phyloP scores from a whole-genome alignment of 345 rosid genomes.

The Gossypium sturtianum region DNA sequence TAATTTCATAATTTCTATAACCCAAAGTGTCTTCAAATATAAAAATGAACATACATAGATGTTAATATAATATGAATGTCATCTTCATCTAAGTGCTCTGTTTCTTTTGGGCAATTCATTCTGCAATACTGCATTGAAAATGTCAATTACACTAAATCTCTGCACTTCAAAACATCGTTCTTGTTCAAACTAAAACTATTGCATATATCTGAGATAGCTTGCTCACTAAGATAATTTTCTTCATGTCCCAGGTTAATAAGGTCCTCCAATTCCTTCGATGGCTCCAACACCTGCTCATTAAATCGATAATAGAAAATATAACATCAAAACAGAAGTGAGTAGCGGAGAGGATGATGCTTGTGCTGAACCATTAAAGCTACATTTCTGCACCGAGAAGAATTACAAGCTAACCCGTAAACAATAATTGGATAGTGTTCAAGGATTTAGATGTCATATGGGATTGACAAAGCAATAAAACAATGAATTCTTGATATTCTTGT shows the following conservation, averaged over 20 bases:
- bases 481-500: background rate
- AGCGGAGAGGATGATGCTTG: background rate
- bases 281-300: constrained; percentile 48
- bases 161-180: constrained; percentile 59
- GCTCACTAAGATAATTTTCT: constrained; percentile 42
- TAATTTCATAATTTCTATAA: no score
- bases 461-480: background rate
- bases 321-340: background rate
- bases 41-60: no score
- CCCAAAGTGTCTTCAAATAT: no score
- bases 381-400: background rate
- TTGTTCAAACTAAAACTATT: constrained; percentile 43
- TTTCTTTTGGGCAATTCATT: no score
- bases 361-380: background rate
- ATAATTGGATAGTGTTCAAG: background rate
- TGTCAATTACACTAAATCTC: constrained; percentile 26
- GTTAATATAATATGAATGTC: no score
- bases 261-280: constrained; percentile 60
- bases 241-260: constrained; percentile 27
- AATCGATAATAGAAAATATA: background rate
- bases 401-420: background rate
- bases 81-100: no score
- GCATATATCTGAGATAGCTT: constrained; percentile 48
- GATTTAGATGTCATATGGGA: background rate
- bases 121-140: background rate